Percentiles rank a stretch among this genome's conserved stretches.
These are phyloP conservation scores for Xylariaceae sp. DNA, from an alignment of 2,329 filamentous ascomycete genomes.

Conservation along the genomic window DNA sequence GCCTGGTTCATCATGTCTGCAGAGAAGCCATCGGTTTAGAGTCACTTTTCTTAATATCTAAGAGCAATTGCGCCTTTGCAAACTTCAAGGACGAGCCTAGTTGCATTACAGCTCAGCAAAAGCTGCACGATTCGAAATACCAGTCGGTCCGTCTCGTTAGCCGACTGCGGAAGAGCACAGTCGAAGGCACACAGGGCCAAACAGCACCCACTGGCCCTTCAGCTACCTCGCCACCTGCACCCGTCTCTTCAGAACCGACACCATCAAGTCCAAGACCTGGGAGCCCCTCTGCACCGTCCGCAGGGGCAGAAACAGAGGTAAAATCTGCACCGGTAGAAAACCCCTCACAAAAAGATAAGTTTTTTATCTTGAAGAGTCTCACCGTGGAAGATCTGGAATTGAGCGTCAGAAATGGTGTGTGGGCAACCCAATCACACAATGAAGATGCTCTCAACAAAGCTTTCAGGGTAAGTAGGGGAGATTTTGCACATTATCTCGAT, in stretches of 20 bases:
- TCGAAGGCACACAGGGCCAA: slow-evolving; percentile 38
- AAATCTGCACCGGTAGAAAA: slow-evolving; percentile 17
- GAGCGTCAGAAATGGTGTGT: slow-evolving; percentile 82
- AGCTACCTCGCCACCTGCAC: slow-evolving; percentile 32
- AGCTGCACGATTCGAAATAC: slow-evolving; percentile 88
- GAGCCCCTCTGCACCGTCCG: slow-evolving; percentile 9
- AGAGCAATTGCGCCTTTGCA: slow-evolving; percentile 95
- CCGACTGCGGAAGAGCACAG: slow-evolving; percentile 60
- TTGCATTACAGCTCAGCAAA: slow-evolving; percentile 72
- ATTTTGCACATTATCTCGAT: background rate
- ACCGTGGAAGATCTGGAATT: slow-evolving; percentile 86
- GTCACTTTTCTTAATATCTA: slow-evolving; percentile 89
- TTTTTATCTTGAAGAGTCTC: slow-evolving; percentile 89
- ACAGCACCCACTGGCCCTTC: slow-evolving; percentile 54
- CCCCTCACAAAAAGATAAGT: slow-evolving; percentile 60
- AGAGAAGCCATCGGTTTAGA: slow-evolving; percentile 74
- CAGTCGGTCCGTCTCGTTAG: slow-evolving; percentile 83
- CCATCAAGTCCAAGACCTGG: slow-evolving; percentile 13
- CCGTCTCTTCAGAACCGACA: slow-evolving; percentile 14
- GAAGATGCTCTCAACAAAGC: slow-evolving; percentile 79
- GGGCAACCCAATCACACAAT: slow-evolving; percentile 94
- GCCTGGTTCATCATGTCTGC: slow-evolving; percentile 87
- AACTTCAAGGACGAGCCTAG: slow-evolving; percentile 82
- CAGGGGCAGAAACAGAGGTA: slow-evolving; percentile 16
- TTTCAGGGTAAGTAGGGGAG: slow-evolving; percentile 58